Conservation (phyloP, 169 alveolate species). For the Plasmodium blacklocki region DNA sequence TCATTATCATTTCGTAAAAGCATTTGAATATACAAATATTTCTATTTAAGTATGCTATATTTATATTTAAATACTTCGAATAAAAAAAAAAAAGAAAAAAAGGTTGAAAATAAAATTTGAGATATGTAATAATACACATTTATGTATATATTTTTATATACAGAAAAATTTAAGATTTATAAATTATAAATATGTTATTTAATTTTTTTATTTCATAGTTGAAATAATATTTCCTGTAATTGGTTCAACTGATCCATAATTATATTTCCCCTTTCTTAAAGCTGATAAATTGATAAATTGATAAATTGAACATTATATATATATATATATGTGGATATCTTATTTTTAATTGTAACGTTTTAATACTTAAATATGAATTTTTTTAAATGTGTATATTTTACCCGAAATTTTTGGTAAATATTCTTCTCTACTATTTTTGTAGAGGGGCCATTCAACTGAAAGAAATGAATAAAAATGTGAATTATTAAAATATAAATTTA, state of each 20-base stretch:
- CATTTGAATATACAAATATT: background rate
- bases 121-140: background rate
- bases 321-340: background rate
- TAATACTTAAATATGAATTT: background rate
- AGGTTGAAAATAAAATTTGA: background rate
- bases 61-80: too few relatives aligned
- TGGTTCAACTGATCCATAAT: constrained; percentile 53
- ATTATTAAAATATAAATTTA: background rate
- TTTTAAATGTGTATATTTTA: background rate
- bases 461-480: constrained; percentile 2
- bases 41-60: background rate
- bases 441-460: constrained; percentile 60
- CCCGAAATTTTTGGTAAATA: constrained; percentile 29
- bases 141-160: background rate
- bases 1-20: background rate
- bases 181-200: background rate
- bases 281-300: constrained; percentile 9
- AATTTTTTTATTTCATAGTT: constrained; percentile 11
- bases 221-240: constrained; percentile 50
- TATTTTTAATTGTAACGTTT: background rate
- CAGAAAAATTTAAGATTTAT: background rate
- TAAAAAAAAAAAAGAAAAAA: too few relatives aligned
- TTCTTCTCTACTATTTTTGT: constrained; percentile 1
- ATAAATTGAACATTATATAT: background rate
- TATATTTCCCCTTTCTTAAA: constrained; percentile 40